phyloP scores from a whole-genome alignment of 2,329 filamentous ascomycete species.

The Elsinoe arachidis region DNA sequence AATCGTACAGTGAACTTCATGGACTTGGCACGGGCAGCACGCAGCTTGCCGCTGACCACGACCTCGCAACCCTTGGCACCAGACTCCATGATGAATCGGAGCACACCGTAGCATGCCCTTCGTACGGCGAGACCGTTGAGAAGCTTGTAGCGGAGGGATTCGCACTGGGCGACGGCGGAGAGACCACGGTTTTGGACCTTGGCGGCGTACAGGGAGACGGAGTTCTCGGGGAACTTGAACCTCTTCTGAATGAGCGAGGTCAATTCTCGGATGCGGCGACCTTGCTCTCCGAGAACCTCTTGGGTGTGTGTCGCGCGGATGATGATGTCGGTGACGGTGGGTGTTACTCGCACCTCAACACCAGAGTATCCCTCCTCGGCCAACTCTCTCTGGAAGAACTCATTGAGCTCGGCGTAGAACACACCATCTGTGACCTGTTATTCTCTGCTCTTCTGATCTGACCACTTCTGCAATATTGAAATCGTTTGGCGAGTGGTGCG shows the following conservation, averaged over 20 bases:
- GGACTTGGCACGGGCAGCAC: conserved; percentile 97
- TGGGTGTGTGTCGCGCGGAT: conserved; percentile 99
- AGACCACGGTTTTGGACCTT: conserved; percentile 99
- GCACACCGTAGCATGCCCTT: conserved; percentile 98
- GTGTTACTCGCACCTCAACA: conserved; percentile 99
- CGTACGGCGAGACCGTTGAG: conserved; percentile 98
- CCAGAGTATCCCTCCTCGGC: conserved; percentile 99
- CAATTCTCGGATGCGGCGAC: conserved; percentile 98
- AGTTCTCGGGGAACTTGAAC: conserved; percentile 99
- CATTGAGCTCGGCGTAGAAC: conserved; percentile 99
- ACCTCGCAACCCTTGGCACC: conserved; percentile 99
- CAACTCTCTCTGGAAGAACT: conserved; percentile 99
- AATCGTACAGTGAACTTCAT: conserved; percentile 96
- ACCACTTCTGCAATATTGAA: background rate
- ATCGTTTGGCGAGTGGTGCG: background rate
- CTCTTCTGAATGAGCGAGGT: conserved; percentile 99
- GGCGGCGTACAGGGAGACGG: conserved; percentile 97
- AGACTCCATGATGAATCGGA: conserved; percentile 99
- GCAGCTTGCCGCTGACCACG: conserved; percentile 97
- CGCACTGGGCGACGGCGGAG: conserved; percentile 98
- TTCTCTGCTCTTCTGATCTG: conserved; percentile 13
- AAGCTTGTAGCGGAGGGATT: conserved; percentile 99
- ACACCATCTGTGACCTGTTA: conserved; percentile 63
- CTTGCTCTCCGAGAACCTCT: conserved; percentile 99
- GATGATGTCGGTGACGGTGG: conserved; percentile 99